Evolutionary conservation across 257 asterid species (phyloP).

Genomic region (Gentiana straminea): DNA sequence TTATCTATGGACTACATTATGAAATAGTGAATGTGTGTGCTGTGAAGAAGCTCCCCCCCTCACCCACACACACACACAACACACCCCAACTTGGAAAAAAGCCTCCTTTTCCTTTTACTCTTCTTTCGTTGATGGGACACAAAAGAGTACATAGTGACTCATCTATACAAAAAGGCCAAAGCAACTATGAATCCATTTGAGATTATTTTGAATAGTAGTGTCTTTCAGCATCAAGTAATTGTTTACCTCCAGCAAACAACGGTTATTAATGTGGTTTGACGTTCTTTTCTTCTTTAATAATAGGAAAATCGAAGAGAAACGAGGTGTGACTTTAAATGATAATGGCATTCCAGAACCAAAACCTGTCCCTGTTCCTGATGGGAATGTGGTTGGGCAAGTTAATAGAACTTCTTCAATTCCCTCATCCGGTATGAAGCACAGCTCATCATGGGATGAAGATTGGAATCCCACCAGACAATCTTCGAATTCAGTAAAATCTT

Average conservation of each 20-base stretch:
- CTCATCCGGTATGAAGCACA: slow-evolving; percentile 39
- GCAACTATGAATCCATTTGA: no score
- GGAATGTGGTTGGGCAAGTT: slow-evolving; percentile 37
- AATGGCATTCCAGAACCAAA: slow-evolving; percentile 49
- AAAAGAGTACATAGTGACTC: no score
- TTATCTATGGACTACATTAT: not conserved
- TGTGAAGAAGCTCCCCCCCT: not conserved
- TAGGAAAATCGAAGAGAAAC: slow-evolving; percentile 95
- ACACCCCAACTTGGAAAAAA: no score
- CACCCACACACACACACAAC: no score
- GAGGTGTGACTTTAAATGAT: slow-evolving; percentile 79
- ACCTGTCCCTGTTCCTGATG: slow-evolving; percentile 30
- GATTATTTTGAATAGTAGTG: not conserved
- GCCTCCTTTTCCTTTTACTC: no score
- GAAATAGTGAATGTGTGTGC: not conserved
- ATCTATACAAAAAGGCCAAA: no score
- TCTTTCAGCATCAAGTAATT: not conserved
- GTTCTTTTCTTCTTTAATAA: slow-evolving; percentile 6
- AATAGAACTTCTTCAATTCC: slow-evolving; percentile 32
- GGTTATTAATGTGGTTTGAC: not conserved
- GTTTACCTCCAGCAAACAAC: not conserved
- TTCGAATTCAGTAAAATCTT: slow-evolving; percentile 29
- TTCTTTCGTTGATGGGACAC: no score
- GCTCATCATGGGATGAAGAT: slow-evolving; percentile 92
- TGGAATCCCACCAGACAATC: slow-evolving; percentile 69